Percentiles rank a stretch among this genome's conserved stretches.
Evolutionary conservation across 78 protist genomes (phyloP).

Genomic region (Emiliania huxleyi): DNA sequence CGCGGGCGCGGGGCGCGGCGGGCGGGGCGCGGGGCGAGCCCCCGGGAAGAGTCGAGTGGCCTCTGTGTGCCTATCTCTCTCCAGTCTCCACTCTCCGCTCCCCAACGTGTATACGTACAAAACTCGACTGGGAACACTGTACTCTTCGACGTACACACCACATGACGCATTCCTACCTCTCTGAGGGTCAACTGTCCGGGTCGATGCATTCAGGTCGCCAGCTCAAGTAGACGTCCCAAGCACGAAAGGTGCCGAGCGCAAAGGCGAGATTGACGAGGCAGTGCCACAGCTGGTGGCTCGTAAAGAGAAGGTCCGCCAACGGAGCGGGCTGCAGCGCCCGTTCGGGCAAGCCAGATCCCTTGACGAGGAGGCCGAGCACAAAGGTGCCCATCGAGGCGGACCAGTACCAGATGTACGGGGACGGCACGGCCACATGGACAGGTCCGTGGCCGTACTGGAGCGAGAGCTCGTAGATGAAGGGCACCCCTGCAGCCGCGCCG

Average conservation of each 20-base stretch:
- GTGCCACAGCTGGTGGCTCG: conserved; percentile 6
- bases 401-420: background rate
- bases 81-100: too few species aligned
- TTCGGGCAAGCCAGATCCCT: background rate
- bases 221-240: background rate
- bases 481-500: too few species aligned
- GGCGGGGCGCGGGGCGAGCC: too few species aligned
- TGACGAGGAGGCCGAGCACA: background rate
- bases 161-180: too few species aligned
- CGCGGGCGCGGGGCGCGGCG: too few species aligned
- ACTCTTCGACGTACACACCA: too few species aligned
- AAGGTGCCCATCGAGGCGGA: background rate
- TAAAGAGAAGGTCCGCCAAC: background rate
- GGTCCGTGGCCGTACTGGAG: background rate
- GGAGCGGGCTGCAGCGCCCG: background rate
- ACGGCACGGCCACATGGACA: background rate
- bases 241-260: background rate
- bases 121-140: too few species aligned
- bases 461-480: background rate
- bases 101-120: too few species aligned
- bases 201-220: background rate
- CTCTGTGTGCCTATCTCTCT: too few species aligned
- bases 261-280: background rate
- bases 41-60: too few species aligned
- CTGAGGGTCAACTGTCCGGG: too few species aligned